phyloP scores from a whole-genome alignment of 495 filamentous ascomycete genomes.

The Penicillium malachiteum region DNA sequence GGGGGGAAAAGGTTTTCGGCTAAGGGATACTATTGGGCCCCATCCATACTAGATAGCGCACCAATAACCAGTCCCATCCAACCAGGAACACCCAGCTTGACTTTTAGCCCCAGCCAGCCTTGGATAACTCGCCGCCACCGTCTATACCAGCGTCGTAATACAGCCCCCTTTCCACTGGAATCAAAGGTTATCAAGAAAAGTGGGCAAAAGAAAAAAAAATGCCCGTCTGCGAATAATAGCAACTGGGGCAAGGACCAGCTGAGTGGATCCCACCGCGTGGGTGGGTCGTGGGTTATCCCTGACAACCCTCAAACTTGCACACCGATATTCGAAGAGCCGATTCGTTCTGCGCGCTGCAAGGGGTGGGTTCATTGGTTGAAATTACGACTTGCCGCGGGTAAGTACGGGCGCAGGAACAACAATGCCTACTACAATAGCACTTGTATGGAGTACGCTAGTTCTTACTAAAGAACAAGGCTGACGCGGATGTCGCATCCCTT shows the following conservation, averaged over 20 bases:
- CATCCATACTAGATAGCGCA: neutral
- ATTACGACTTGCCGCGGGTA: conserved; percentile 16
- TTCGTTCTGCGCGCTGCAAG: conserved; percentile 15
- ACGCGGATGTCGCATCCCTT: conserved; percentile 1
- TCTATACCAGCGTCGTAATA: neutral
- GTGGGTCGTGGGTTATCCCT: conserved; percentile 7
- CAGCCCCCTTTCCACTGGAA: too few relatives aligned
- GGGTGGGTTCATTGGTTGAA: conserved; percentile 4
- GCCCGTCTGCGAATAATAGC: conserved; percentile 4
- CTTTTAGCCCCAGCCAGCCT: neutral
- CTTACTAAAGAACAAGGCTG: neutral
- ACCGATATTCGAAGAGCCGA: conserved; percentile 4
- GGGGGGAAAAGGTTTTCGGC: neutral
- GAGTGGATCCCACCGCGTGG: conserved; percentile 12
- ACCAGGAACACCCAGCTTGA: neutral
- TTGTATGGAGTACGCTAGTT: conserved; percentile 1
- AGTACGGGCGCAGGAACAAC: conserved; percentile 3
- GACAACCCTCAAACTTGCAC: conserved; percentile 10
- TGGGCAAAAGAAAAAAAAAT: neutral
- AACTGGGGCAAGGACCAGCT: conserved; percentile 8
- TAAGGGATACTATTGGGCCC: neutral
- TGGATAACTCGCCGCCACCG: conserved; percentile 65
- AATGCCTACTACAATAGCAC: neutral
- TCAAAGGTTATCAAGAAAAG: too few relatives aligned
- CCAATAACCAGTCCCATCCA: neutral